These are phyloP conservation scores for Solanum sitiens DNA, from an alignment of 257 asterid genomes.

Conservation along the genomic window DNA sequence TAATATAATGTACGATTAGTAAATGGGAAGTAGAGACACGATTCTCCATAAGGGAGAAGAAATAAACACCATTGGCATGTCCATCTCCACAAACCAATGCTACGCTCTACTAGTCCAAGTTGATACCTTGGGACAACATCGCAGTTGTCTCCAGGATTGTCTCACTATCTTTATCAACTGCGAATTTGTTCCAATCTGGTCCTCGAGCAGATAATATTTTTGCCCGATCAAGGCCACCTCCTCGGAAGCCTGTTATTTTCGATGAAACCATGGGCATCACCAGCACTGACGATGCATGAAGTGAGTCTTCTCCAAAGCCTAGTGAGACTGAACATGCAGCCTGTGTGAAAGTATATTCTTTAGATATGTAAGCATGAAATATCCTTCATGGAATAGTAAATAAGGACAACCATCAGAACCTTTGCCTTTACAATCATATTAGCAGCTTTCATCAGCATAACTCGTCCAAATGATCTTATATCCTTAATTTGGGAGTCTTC, in stretches of 20 bases:
- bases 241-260: slow-evolving; percentile 80
- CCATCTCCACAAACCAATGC: not conserved
- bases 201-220: slow-evolving; percentile 44
- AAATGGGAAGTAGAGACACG: not conserved
- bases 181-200: slow-evolving; percentile 58
- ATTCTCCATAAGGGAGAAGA: not conserved
- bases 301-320: slow-evolving; percentile 75
- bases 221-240: slow-evolving; percentile 37
- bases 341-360: slow-evolving; percentile 30
- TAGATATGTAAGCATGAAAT: not conserved
- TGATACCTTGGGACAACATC: slow-evolving; percentile 39
- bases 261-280: slow-evolving; percentile 98
- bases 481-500: slow-evolving; percentile 73
- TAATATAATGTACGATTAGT: not conserved
- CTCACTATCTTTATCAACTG: slow-evolving; percentile 46
- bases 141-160: slow-evolving; percentile 35
- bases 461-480: slow-evolving; percentile 38
- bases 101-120: slow-evolving; percentile 13
- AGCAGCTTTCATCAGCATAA: slow-evolving; percentile 39
- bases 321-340: slow-evolving; percentile 65
- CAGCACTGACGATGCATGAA: slow-evolving; percentile 72
- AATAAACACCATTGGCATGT: not conserved
- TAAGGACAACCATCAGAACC: slow-evolving; percentile 25
- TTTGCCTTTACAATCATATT: slow-evolving; percentile 52
- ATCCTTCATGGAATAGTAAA: not conserved